Percentiles rank a stretch among this genome's conserved stretches.
These are phyloP conservation scores for Ophiosphaerella narmari DNA, from an alignment of 2,329 filamentous ascomycete species.

Conservation along the genomic window DNA sequence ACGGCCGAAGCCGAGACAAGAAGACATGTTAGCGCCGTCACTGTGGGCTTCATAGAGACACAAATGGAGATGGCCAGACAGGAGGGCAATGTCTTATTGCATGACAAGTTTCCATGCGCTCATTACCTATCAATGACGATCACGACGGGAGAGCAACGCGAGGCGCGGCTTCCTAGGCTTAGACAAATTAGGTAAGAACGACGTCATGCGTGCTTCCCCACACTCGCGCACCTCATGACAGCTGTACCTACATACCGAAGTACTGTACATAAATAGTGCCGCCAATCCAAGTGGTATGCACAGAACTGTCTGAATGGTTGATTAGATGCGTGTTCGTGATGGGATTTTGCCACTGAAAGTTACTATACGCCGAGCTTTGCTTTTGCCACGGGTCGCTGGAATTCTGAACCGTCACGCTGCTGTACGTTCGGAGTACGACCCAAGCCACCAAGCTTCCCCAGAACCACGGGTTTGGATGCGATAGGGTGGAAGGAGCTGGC, in stretches of 20 bases:
- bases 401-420: too few relatives aligned
- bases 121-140: background rate
- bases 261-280: too few relatives aligned
- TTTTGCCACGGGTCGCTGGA: too few relatives aligned
- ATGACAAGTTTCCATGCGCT: too few relatives aligned
- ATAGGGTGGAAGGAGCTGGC: background rate
- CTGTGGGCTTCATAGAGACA: background rate
- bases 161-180: background rate
- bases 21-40: slow-evolving; percentile 53
- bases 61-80: too few relatives aligned
- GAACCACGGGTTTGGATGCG: slow-evolving; percentile 13
- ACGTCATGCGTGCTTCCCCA: background rate
- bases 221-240: background rate
- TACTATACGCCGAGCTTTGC: too few relatives aligned
- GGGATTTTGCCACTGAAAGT: too few relatives aligned
- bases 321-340: too few relatives aligned
- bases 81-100: too few relatives aligned
- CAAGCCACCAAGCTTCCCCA: slow-evolving; percentile 37
- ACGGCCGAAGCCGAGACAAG: slow-evolving; percentile 65
- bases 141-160: background rate
- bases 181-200: background rate
- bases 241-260: too few relatives aligned
- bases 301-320: too few relatives aligned
- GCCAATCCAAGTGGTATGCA: too few relatives aligned
- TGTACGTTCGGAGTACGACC: background rate